These are phyloP conservation scores for Davidsoniella australis DNA, from an alignment of 2,329 filamentous ascomycete genomes.

Conservation along the genomic window DNA sequence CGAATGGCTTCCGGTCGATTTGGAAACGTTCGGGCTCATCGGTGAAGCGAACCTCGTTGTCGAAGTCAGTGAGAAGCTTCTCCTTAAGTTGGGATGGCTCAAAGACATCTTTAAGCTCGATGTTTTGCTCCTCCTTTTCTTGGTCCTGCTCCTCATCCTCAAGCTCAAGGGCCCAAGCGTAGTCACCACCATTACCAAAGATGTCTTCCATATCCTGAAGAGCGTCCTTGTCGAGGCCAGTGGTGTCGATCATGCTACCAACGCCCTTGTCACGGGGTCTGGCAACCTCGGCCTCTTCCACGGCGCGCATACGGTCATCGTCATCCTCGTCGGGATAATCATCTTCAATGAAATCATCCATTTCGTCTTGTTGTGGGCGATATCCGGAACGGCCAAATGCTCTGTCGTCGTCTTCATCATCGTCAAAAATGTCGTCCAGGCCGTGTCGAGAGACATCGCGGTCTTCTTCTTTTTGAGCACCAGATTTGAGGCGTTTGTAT, in stretches of 20 bases:
- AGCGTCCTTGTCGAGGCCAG: conserved; percentile 78
- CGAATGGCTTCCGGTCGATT: conserved; percentile 76
- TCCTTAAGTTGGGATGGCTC: conserved; percentile 90
- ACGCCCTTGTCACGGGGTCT: conserved; percentile 57
- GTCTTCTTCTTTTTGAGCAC: conserved; percentile 60
- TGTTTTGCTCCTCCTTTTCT: conserved; percentile 60
- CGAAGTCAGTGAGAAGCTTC: conserved; percentile 86
- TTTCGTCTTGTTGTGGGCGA: conserved; percentile 55
- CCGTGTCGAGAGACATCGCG: conserved; percentile 48
- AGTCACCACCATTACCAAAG: conserved; percentile 90
- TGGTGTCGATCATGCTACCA: conserved; percentile 55
- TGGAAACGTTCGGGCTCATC: conserved; percentile 94
- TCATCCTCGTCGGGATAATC: conserved; percentile 73
- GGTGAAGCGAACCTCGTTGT: conserved; percentile 73
- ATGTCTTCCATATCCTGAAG: conserved; percentile 93
- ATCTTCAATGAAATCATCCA: conserved; percentile 93
- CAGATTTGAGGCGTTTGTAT: conserved; percentile 91
- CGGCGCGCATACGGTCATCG: conserved; percentile 54
- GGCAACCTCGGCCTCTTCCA: conserved; percentile 78
- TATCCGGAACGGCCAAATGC: conserved; percentile 32
- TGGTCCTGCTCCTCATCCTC: conserved; percentile 75
- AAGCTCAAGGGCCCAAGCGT: conserved; percentile 80
- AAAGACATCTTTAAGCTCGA: conserved; percentile 95
- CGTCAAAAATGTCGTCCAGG: conserved; percentile 85
- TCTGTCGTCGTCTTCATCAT: conserved; percentile 58